Evolutionary conservation across 192 early-diverging fungal genomes (phyloP).

Genomic region (Coemansia sp.): DNA sequence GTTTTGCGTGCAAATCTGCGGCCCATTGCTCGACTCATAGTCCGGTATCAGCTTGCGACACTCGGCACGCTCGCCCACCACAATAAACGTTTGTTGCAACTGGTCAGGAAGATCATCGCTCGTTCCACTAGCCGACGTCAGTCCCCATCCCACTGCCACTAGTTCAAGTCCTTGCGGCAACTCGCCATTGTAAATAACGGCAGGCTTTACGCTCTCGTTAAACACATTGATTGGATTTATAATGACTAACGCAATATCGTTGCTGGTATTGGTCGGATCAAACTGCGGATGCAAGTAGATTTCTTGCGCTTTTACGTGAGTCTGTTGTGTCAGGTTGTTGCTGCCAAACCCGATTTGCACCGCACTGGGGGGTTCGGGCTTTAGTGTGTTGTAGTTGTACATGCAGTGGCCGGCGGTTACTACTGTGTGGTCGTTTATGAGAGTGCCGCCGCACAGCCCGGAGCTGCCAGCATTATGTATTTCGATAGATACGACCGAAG

Average conservation of each 20-base stretch:
- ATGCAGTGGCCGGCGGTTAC: constrained; percentile 48
- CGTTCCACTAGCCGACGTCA: constrained; percentile 10
- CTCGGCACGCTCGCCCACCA: constrained; percentile 17
- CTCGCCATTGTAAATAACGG: constrained; percentile 24
- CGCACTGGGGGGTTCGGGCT: neutral
- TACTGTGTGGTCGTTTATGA: constrained; percentile 25
- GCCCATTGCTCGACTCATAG: constrained; percentile 41
- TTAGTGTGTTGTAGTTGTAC: constrained; percentile 10
- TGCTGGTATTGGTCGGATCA: constrained; percentile 11
- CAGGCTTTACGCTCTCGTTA: neutral
- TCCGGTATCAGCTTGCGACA: constrained; percentile 31
- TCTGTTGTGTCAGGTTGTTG: constrained; percentile 13
- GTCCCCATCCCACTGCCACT: constrained; percentile 43
- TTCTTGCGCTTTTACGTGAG: neutral
- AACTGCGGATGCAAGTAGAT: constrained; percentile 25
- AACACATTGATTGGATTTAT: constrained; percentile 5
- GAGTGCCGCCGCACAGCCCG: constrained; percentile 42
- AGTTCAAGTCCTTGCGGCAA: constrained; percentile 15
- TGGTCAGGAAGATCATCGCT: constrained; percentile 16
- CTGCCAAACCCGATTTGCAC: constrained; percentile 27
- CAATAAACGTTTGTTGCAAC: constrained; percentile 28
- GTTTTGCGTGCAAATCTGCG: constrained; percentile 51
- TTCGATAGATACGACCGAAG: constrained; percentile 25
- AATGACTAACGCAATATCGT: constrained; percentile 31
- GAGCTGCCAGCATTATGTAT: constrained; percentile 7